Conservation (phyloP, 73 alveolate species). For the Paramecium caudatum region DNA sequence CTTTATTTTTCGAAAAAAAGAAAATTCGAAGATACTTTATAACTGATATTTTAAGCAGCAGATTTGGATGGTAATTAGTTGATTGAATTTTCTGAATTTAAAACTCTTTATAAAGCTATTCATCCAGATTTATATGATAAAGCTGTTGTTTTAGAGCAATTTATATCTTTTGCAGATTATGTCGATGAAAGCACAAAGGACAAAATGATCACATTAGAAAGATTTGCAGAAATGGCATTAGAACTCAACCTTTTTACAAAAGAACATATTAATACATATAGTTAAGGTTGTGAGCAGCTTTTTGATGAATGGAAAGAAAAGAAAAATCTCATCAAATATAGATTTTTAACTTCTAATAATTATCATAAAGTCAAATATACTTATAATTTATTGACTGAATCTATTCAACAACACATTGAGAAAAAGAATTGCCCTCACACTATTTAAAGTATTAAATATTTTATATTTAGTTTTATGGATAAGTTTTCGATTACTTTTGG, state of each 20-base stretch:
- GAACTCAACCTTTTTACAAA: not conserved
- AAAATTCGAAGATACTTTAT: not conserved
- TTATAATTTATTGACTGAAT: constrained; percentile 10
- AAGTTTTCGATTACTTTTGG: constrained; percentile 3
- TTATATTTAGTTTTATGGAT: not conserved
- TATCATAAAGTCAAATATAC: constrained; percentile 63
- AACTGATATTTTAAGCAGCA: constrained; percentile 64
- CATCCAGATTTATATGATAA: constrained; percentile 56
- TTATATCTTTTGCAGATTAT: constrained; percentile 46
- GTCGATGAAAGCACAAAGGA: constrained; percentile 21
- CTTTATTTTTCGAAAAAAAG: constrained; percentile 19
- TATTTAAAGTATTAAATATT: not conserved
- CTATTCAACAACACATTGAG: not conserved
- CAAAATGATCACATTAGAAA: constrained; percentile 46
- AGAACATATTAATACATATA: not conserved
- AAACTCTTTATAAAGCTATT: constrained; percentile 52
- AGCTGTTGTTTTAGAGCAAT: constrained; percentile 1
- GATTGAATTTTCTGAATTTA: constrained; percentile 51
- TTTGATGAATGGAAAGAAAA: constrained; percentile 44
- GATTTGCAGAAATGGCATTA: constrained; percentile 56
- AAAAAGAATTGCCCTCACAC: not conserved
- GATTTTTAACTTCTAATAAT: constrained; percentile 6
- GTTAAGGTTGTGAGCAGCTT: not conserved
- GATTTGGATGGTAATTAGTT: constrained; percentile 62
- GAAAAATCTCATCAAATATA: constrained; percentile 30